A percentile compares a stretch with the other conserved stretches of the same genome.
Evolutionary conservation across 495 filamentous ascomycete genomes (phyloP).

Genomic region (Collariella sp.): DNA sequence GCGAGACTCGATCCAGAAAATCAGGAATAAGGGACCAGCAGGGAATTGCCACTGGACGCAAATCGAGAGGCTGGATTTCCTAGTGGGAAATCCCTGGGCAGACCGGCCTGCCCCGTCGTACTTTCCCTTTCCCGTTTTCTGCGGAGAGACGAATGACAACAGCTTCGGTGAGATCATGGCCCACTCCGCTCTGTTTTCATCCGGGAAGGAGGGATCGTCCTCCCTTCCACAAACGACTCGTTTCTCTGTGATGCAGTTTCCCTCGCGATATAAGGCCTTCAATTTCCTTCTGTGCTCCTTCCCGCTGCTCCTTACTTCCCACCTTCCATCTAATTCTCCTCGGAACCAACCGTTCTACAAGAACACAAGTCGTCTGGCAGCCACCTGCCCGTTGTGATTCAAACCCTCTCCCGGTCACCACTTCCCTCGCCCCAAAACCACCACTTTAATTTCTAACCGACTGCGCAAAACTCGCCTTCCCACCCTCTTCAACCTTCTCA

Average conservation of each 20-base stretch:
- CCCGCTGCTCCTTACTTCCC: neutral
- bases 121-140: slow-evolving; percentile 1
- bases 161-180: slow-evolving; percentile 3
- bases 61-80: neutral
- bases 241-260: slow-evolving; percentile 6
- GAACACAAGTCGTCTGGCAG: neutral
- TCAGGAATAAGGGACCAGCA: neutral
- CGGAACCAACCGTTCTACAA: neutral
- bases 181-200: neutral
- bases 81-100: no score
- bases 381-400: neutral
- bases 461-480: neutral
- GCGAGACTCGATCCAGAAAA: neutral
- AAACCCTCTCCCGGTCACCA: neutral
- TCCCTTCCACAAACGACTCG: slow-evolving; percentile 2
- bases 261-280: slow-evolving; percentile 7
- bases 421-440: neutral
- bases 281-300: neutral
- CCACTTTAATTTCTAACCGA: neutral
- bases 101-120: neutral
- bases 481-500: neutral
- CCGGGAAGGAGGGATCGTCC: slow-evolving; percentile 10
- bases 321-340: neutral
- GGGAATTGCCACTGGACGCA: neutral
- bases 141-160: neutral